Evolutionary conservation across 2,329 filamentous ascomycete species (phyloP).

Genomic region (Ophiognomonia clavigignenti-juglandacearum): DNA sequence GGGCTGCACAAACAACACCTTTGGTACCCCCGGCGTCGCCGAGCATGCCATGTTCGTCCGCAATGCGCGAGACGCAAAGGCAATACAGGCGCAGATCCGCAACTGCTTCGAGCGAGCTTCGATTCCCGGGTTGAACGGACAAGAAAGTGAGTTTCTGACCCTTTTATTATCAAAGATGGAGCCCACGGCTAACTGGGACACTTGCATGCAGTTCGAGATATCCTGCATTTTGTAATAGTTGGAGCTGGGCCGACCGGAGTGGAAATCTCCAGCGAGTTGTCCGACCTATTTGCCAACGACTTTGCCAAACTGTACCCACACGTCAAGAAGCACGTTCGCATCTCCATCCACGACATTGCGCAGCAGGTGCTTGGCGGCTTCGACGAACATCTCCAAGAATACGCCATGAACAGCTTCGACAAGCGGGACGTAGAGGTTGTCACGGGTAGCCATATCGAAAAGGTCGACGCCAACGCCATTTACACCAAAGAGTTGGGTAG

Average conservation of each 20-base stretch:
- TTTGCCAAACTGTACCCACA: conserved; percentile 10
- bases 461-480: conserved; percentile 6
- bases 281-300: conserved; percentile 10
- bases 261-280: conserved; percentile 12
- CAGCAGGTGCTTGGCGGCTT: conserved; percentile 8
- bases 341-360: conserved; percentile 12
- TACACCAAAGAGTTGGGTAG: conserved; percentile 7
- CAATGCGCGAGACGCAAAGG: conserved; percentile 11
- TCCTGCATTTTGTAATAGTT: conserved; percentile 13
- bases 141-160: conserved; percentile 3
- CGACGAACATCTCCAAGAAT: conserved; percentile 12
- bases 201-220: conserved; percentile 2
- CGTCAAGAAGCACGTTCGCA: conserved; percentile 10
- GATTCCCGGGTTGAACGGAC: conserved; percentile 8
- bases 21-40: conserved; percentile 6
- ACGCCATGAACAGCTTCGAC: conserved; percentile 13
- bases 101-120: conserved; percentile 12
- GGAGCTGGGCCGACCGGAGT: conserved; percentile 12
- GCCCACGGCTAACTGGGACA: background rate
- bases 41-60: conserved; percentile 12
- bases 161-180: background rate
- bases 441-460: conserved; percentile 12
- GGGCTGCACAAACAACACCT: conserved; percentile 13
- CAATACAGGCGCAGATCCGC: conserved; percentile 9
- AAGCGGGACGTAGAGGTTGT: conserved; percentile 9